phyloP scores from a whole-genome alignment of 202 grass and related monocot species.

The Brachypodium distachyon region DNA sequence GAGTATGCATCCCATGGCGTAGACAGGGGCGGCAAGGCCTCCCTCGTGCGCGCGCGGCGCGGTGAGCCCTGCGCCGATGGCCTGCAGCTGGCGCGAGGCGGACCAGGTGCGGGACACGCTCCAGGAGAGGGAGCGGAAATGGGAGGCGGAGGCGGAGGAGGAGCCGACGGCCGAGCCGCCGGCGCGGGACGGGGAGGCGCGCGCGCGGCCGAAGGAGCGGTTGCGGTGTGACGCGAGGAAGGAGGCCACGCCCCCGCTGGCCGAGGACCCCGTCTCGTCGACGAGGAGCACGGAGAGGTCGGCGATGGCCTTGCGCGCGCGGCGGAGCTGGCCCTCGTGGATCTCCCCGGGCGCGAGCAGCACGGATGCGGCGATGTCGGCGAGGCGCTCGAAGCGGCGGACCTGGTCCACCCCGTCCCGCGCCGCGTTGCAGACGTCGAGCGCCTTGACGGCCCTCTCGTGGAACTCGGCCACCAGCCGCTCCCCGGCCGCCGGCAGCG shows the following conservation, averaged over 20 bases:
- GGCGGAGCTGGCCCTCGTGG: conserved; percentile 73
- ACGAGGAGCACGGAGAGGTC: conserved; percentile 70
- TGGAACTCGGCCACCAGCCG: conserved; percentile 70
- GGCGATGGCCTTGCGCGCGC: conserved; percentile 70
- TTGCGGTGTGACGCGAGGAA: conserved; percentile 72
- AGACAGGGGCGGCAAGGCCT: conserved; percentile 59
- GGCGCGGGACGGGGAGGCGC: conserved; percentile 35
- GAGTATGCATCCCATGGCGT: conserved; percentile 86
- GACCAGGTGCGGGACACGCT: conserved; percentile 93
- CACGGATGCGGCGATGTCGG: conserved; percentile 66
- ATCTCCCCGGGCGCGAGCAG: conserved; percentile 37
- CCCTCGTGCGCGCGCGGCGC: conserved; percentile 71
- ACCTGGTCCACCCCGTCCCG: conserved; percentile 86
- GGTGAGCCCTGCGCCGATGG: conserved; percentile 55
- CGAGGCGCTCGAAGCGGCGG: conserved; percentile 67
- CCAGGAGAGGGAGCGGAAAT: conserved; percentile 93
- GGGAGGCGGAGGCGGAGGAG: conserved; percentile 28
- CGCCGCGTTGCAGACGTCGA: conserved; percentile 93
- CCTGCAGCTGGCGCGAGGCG: conserved; percentile 72
- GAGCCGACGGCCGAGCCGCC: neutral
- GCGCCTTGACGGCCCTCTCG: conserved; percentile 83
- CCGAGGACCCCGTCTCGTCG: conserved; percentile 59
- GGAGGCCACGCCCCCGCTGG: conserved; percentile 29
- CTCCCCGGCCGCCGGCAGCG: conserved; percentile 42
- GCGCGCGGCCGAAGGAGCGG: conserved; percentile 80